Conservation (phyloP, 106 monocot genomes). For the Dendrobium officinale region DNA sequence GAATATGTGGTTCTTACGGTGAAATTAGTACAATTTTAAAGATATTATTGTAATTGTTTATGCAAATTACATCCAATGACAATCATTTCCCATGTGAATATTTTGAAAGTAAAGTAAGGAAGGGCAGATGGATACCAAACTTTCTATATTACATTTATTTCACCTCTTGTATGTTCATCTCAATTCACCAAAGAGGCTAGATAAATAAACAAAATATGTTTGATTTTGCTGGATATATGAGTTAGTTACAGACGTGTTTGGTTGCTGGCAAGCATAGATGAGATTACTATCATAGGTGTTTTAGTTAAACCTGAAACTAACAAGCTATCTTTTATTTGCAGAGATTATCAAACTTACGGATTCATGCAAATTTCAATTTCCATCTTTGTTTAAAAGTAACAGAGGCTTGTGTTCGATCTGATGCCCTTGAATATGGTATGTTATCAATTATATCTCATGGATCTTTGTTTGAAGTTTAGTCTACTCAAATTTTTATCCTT, state of each 20-base stretch:
- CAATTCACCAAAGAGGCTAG: background rate
- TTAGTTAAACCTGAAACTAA: background rate
- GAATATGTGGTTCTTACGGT: background rate
- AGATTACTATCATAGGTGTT: background rate
- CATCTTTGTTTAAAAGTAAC: constrained; percentile 85
- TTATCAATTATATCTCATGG: background rate
- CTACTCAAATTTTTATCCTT: background rate
- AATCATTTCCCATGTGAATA: background rate
- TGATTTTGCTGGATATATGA: background rate
- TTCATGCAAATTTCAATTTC: constrained; percentile 78
- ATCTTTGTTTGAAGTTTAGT: background rate
- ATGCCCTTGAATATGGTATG: constrained; percentile 83
- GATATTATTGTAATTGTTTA: background rate
- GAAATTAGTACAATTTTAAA: background rate
- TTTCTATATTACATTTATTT: background rate
- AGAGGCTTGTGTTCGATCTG: constrained; percentile 72
- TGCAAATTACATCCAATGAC: background rate
- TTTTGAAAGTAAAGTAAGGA: background rate
- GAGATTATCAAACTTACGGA: constrained; percentile 79
- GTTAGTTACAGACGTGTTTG: background rate
- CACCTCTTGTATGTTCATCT: background rate
- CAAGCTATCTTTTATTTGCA: constrained; percentile 24
- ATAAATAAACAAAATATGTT: background rate
- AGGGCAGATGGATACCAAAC: background rate
- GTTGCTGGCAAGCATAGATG: background rate